These are phyloP conservation scores for Daldinia bambusicola DNA, from an alignment of 495 filamentous ascomycete genomes.

Conservation along the genomic window DNA sequence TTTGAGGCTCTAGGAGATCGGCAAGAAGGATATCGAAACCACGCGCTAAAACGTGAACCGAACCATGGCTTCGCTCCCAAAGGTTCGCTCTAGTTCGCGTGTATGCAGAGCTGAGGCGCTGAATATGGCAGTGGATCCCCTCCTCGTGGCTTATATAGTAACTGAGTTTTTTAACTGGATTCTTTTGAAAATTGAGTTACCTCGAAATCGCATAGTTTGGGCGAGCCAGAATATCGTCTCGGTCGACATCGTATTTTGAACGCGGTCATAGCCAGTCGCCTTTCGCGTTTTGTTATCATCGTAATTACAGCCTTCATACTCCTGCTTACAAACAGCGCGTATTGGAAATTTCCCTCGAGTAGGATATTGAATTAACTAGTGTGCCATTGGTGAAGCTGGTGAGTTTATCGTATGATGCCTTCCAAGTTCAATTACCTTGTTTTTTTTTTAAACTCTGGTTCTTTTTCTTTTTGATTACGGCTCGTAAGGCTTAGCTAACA, in stretches of 20 bases:
- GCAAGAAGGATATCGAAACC: slow-evolving; percentile 16
- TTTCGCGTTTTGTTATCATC: not conserved
- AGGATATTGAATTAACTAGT: too few relatives aligned
- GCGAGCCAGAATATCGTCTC: slow-evolving; percentile 2
- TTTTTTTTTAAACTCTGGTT: too few relatives aligned
- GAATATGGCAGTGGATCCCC: not conserved
- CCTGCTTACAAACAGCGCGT: not conserved
- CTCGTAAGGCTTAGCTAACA: slow-evolving; percentile 1
- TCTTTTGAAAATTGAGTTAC: not conserved
- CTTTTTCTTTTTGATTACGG: not conserved
- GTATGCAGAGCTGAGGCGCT: slow-evolving; percentile 31
- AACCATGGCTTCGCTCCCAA: slow-evolving; percentile 19
- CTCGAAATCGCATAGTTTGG: not conserved
- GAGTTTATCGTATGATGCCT: not conserved
- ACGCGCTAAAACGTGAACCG: not conserved
- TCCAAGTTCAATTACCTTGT: not conserved
- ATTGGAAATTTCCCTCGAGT: too few relatives aligned
- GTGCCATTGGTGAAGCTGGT: not conserved
- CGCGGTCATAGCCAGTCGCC: not conserved
- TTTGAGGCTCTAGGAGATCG: slow-evolving; percentile 33
- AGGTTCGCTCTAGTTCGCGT: slow-evolving; percentile 13
- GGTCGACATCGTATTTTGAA: slow-evolving; percentile 8
- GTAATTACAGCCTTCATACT: not conserved
- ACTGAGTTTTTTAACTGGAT: not conserved
- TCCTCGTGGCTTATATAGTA: not conserved